Conservation (phyloP, 2,329 filamentous ascomycete genomes). For the Cephalotrichum gorgonifer region DNA sequence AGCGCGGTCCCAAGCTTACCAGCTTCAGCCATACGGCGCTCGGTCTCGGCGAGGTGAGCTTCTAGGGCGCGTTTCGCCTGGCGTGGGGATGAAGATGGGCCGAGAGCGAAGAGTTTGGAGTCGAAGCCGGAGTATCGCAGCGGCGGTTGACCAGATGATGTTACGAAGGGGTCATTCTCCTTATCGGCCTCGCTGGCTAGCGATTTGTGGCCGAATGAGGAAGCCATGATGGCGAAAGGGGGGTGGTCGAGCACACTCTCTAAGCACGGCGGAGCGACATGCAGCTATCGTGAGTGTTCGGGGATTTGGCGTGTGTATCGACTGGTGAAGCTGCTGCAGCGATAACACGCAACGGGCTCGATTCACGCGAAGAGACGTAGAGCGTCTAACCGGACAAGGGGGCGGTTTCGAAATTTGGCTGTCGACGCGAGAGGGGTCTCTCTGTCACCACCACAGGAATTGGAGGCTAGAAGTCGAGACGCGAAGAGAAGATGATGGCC, state of each 20-base stretch:
- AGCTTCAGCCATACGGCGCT: slow-evolving; percentile 82
- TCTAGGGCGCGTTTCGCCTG: slow-evolving; percentile 84
- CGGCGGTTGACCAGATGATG: slow-evolving; percentile 21
- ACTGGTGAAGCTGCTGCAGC: not conserved
- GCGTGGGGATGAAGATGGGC: slow-evolving; percentile 66
- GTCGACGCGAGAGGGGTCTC: not conserved
- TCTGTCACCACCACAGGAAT: not conserved
- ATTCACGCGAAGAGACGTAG: not conserved
- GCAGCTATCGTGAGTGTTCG: not conserved
- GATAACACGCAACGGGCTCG: not conserved
- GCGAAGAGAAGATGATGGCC: not conserved
- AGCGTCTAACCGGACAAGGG: not conserved
- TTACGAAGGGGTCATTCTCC: slow-evolving; percentile 48
- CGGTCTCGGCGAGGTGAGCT: slow-evolving; percentile 85
- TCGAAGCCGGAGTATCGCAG: slow-evolving; percentile 80
- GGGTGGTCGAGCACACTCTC: slow-evolving; percentile 4
- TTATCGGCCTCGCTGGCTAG: slow-evolving; percentile 24
- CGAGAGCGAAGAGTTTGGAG: slow-evolving; percentile 65
- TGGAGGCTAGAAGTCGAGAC: not conserved
- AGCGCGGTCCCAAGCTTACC: slow-evolving; percentile 81
- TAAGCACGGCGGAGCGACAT: slow-evolving; percentile 2
- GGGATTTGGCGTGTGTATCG: not conserved
- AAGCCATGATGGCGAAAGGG: slow-evolving; percentile 26
- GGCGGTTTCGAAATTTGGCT: not conserved
- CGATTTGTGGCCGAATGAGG: slow-evolving; percentile 29